Conservation (phyloP, 495 filamentous ascomycete species). For the Baudoinia panamericana region DNA sequence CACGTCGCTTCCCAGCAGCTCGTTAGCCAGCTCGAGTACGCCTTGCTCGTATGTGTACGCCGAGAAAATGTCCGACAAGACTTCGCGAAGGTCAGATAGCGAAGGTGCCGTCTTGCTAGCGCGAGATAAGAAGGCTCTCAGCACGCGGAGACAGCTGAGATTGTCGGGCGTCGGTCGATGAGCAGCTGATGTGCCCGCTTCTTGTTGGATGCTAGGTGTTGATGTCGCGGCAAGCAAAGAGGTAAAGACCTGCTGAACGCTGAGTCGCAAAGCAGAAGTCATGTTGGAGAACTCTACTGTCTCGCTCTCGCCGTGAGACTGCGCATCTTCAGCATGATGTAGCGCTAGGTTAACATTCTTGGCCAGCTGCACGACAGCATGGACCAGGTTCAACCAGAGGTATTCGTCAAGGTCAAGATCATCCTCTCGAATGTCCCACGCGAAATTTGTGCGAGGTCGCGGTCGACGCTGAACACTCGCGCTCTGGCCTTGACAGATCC, state of each 20-base stretch:
- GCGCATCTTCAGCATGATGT: slow-evolving; percentile 10
- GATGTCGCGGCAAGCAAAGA: slow-evolving; percentile 50
- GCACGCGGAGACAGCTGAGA: slow-evolving; percentile 73
- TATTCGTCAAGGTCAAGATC: slow-evolving; percentile 62
- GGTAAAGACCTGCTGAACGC: slow-evolving; percentile 85
- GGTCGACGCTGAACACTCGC: slow-evolving; percentile 33
- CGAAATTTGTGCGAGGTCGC: slow-evolving; percentile 24
- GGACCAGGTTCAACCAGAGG: slow-evolving; percentile 86
- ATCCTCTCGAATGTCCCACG: slow-evolving; percentile 33
- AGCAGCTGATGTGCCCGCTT: slow-evolving; percentile 14
- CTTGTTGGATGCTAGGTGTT: slow-evolving; percentile 38
- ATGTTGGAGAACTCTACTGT: slow-evolving; percentile 33
- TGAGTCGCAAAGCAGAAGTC: slow-evolving; percentile 49
- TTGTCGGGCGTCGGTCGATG: slow-evolving; percentile 28
- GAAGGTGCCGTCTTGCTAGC: slow-evolving; percentile 71
- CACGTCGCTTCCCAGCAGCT: slow-evolving; percentile 75
- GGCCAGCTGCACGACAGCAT: slow-evolving; percentile 67
- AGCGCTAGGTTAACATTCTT: slow-evolving; percentile 33
- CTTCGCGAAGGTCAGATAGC: slow-evolving; percentile 70
- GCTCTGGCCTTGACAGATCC: slow-evolving; percentile 87
- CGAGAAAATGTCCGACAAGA: slow-evolving; percentile 79
- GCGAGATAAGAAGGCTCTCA: slow-evolving; percentile 78
- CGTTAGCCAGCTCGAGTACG: slow-evolving; percentile 70
- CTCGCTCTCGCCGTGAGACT: slow-evolving; percentile 2
- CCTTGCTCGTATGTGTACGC: slow-evolving; percentile 90